These are phyloP conservation scores for Lichtheimia hyalospora DNA, from an alignment of 371 early-diverging fungal species.

Conservation along the genomic window DNA sequence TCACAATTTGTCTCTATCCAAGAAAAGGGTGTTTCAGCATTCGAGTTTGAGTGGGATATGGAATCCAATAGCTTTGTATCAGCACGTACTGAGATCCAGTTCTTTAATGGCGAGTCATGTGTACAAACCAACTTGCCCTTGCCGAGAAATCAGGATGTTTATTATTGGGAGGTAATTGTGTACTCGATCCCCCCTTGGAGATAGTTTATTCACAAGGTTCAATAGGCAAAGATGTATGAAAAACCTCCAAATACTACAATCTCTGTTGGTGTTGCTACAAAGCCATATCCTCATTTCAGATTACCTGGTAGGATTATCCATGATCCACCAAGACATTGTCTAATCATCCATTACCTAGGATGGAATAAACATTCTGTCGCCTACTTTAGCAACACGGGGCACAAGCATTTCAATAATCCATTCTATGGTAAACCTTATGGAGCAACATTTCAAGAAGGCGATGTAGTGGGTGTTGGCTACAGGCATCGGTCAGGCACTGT, in stretches of 20 bases:
- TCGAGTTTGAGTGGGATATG: conserved; percentile 78
- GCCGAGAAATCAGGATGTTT: conserved; percentile 76
- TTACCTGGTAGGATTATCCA: conserved; percentile 56
- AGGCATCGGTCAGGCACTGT: conserved; percentile 72
- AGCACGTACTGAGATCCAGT: conserved; percentile 76
- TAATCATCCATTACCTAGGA: conserved; percentile 30
- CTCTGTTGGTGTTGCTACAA: conserved; percentile 67
- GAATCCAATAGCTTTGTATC: conserved; percentile 65
- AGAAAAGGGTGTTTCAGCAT: conserved; percentile 84
- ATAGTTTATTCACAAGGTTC: neutral
- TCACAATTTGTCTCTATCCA: conserved; percentile 70
- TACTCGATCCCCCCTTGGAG: neutral
- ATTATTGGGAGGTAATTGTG: conserved; percentile 60
- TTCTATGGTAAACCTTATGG: conserved; percentile 65
- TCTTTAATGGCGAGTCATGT: conserved; percentile 69
- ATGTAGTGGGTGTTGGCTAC: conserved; percentile 81
- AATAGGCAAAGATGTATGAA: conserved; percentile 72
- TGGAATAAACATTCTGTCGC: conserved; percentile 77
- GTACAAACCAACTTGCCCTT: conserved; percentile 83
- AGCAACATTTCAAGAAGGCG: conserved; percentile 64
- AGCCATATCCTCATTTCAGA: conserved; percentile 69
- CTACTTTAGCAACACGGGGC: conserved; percentile 68
- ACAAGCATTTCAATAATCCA: conserved; percentile 63
- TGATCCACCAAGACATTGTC: neutral
- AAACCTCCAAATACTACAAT: conserved; percentile 60